Conservation (phyloP, 2,329 filamentous ascomycete genomes). For the Coniochaeta ligniaria region DNA sequence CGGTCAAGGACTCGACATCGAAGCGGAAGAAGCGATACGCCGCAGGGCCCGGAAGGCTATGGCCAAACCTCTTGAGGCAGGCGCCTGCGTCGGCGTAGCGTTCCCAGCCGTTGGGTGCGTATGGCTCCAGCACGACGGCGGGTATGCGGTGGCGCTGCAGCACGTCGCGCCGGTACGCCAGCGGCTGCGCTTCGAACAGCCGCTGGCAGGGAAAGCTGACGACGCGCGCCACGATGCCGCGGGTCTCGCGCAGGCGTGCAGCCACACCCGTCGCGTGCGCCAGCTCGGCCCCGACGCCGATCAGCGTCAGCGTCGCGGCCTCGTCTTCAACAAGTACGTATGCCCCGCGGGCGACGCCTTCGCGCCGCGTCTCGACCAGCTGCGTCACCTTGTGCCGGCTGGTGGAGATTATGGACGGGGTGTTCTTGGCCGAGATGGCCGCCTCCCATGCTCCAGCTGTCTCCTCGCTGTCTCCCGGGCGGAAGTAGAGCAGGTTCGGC, state of each 20-base stretch:
- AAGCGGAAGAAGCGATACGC: slow-evolving; percentile 30
- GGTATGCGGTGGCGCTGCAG: slow-evolving; percentile 25
- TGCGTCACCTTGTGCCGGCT: slow-evolving; percentile 31
- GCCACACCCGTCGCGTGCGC: slow-evolving; percentile 34
- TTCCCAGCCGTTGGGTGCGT: slow-evolving; percentile 46
- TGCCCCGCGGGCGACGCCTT: slow-evolving; percentile 28
- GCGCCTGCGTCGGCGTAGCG: slow-evolving; percentile 44
- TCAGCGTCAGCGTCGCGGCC: slow-evolving; percentile 28
- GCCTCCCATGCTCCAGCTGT: slow-evolving; percentile 34
- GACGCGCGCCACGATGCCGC: slow-evolving; percentile 21
- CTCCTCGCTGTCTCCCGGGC: slow-evolving; percentile 46
- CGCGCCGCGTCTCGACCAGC: slow-evolving; percentile 18
- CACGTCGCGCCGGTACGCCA: slow-evolving; percentile 27
- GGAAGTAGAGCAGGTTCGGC: slow-evolving; percentile 46
- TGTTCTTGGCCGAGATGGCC: slow-evolving; percentile 25
- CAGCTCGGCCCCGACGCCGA: slow-evolving; percentile 30
- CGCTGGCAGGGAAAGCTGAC: slow-evolving; percentile 29
- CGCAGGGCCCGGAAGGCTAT: slow-evolving; percentile 39
- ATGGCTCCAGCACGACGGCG: slow-evolving; percentile 43
- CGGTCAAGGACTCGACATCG: slow-evolving; percentile 27
- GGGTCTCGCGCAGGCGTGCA: slow-evolving; percentile 23
- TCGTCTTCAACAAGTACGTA: slow-evolving; percentile 28
- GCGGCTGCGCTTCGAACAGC: slow-evolving; percentile 24
- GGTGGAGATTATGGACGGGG: slow-evolving; percentile 35
- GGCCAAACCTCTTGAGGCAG: slow-evolving; percentile 40